Conservation (phyloP, 495 filamentous ascomycete species). For the Saxophila tyrrhenica region DNA sequence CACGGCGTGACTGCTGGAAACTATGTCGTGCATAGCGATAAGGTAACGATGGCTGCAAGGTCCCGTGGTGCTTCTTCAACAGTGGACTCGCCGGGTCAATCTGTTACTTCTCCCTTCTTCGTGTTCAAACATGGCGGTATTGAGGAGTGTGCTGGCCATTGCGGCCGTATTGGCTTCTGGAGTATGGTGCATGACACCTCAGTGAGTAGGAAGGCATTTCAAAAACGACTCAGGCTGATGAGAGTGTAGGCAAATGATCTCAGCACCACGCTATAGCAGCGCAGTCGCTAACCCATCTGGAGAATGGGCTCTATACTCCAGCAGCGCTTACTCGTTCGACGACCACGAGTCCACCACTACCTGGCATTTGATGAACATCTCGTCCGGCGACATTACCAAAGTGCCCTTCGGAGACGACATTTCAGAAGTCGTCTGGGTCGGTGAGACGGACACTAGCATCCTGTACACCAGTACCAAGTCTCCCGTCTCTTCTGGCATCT, state of each 20-base stretch:
- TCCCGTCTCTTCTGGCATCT: slow-evolving; percentile 32
- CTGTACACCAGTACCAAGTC: slow-evolving; percentile 39
- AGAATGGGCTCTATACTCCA: slow-evolving; percentile 22
- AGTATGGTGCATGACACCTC: background rate
- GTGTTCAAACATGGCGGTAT: background rate
- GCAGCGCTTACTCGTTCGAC: slow-evolving; percentile 38
- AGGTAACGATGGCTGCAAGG: background rate
- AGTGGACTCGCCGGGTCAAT: background rate
- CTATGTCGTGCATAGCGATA: background rate
- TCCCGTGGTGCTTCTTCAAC: background rate
- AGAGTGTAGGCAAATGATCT: slow-evolving; percentile 17
- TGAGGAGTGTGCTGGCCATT: background rate
- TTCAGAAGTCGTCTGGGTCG: slow-evolving; percentile 36
- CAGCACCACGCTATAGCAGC: slow-evolving; percentile 14
- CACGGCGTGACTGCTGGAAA: too few relatives aligned
- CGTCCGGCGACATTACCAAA: slow-evolving; percentile 29
- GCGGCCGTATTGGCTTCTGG: background rate
- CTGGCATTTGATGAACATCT: slow-evolving; percentile 34
- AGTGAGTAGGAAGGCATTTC: background rate
- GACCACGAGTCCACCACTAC: slow-evolving; percentile 25
- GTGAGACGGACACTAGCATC: slow-evolving; percentile 32
- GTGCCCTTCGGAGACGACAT: slow-evolving; percentile 36
- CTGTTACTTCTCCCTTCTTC: background rate
- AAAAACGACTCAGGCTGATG: background rate
- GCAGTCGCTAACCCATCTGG: slow-evolving; percentile 14